A percentile compares a stretch with the other conserved stretches of the same genome.
These are phyloP conservation scores for Trypanosoma cruzi DNA, from an alignment of 208 protist genomes.

Conservation along the genomic window DNA sequence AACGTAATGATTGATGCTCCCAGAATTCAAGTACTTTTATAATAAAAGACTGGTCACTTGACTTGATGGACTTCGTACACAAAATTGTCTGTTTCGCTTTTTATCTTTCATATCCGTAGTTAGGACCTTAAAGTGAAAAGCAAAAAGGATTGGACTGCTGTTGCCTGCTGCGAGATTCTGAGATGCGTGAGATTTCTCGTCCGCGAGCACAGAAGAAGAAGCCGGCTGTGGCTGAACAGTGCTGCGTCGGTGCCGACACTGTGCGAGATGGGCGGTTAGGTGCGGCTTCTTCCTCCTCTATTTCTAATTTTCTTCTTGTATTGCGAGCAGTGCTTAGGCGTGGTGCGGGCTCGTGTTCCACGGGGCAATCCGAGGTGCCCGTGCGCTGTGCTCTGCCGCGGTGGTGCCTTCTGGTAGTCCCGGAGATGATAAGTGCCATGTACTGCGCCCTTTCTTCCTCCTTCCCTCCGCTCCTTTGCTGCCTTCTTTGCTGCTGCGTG, in stretches of 20 bases:
- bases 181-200: slow-evolving; percentile 39
- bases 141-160: background rate
- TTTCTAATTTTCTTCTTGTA: too few species aligned
- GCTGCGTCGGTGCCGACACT: slow-evolving; percentile 21
- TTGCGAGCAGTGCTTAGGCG: slow-evolving; percentile 3
- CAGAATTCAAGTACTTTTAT: too few species aligned
- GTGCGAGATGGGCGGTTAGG: slow-evolving; percentile 1
- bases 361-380: slow-evolving; percentile 63
- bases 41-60: too few species aligned
- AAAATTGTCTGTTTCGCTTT: too few species aligned
- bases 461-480: background rate
- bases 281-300: too few species aligned
- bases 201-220: slow-evolving; percentile 26
- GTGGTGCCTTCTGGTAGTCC: slow-evolving; percentile 63
- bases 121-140: too few species aligned
- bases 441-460: too few species aligned
- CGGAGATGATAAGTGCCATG: slow-evolving; percentile 40
- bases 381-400: slow-evolving; percentile 33
- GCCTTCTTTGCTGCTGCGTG: background rate
- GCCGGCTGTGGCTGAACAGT: background rate
- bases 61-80: too few species aligned
- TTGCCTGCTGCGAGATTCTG: slow-evolving; percentile 35
- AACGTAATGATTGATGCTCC: too few species aligned
- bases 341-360: slow-evolving; percentile 17
- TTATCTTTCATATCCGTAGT: too few species aligned